Evolutionary conservation across 1,284 basidiomycete species (phyloP), one percentile per base, ranked within the genome.

Genomic region (Vanrija pseudolonga): DNA sequence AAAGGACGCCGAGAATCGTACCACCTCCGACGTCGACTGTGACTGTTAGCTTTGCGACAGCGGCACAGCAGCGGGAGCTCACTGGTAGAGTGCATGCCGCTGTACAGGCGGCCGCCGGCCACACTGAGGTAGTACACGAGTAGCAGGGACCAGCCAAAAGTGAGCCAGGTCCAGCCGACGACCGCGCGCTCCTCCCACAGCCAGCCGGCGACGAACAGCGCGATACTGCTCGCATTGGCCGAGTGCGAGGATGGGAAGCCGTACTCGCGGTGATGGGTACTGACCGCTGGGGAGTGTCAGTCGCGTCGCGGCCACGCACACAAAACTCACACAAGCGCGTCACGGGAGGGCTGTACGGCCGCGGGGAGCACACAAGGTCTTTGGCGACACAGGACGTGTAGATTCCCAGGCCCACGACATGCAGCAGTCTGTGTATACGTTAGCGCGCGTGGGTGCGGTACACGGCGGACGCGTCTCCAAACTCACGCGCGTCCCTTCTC

Each of bases 241-340:
- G 91, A 90, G 70, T 98, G 95, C 0, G 94, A 97, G 0, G 93
- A 97, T 0, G 93, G 94, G 70, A 98, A 97, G 17, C 95, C 74
- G 50, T 76, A 76, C 61, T 78, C 79, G 40, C 77, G 69, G 42
- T 91, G 89, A 67, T 91, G 90, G 0, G 82, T 85, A 38, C 89
- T 88, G 62, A 92, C 88, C 3, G 86, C 89, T 92, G 63, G 4
- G 2, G 0, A n/a, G 15, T 18, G 41, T 55, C 19, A 42, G 47
- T 40, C n/a, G 38, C 38, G 38, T 37, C 49, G 45, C 45, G 41
- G 6, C 14, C 5, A 1, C 6, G 38, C 38, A 19, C 41, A 4
- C 9, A 39, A 4, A 20, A 67, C 73, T 60, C 47, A 76, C 75
- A 67, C 3, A 98, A 80, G 38, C 95, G 83, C 7, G 86, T 86